Conservation (phyloP, 2,329 filamentous ascomycete genomes). For the Venturia aucupariae region DNA sequence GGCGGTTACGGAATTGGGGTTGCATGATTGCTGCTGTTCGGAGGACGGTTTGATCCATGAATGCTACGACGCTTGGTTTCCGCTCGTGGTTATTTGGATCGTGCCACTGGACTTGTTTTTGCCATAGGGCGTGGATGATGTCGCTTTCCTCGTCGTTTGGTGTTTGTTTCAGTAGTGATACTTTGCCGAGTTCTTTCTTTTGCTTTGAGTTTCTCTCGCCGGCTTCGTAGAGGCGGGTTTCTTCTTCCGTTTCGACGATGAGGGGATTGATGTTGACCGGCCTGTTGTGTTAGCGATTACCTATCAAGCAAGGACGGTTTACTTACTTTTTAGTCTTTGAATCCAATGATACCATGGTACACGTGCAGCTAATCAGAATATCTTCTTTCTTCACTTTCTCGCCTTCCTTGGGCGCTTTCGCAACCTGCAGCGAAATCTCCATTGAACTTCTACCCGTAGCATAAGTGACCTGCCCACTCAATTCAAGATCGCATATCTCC, state of each 20-base stretch:
- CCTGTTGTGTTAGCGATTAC: constrained; percentile 25
- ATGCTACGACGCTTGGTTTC: constrained; percentile 48
- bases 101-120: constrained; percentile 55
- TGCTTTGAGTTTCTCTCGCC: constrained; percentile 58
- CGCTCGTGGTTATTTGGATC: constrained; percentile 46
- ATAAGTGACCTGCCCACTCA: constrained; percentile 61
- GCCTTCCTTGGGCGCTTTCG: constrained; percentile 53
- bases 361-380: constrained; percentile 60
- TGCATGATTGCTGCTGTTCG: constrained; percentile 66
- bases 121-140: constrained; percentile 66
- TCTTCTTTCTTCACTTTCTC: constrained; percentile 49
- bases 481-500: constrained; percentile 69
- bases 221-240: constrained; percentile 52
- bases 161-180: constrained; percentile 54
- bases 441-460: constrained; percentile 64
- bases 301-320: background rate
- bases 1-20: constrained; percentile 59
- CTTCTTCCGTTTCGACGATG: constrained; percentile 53
- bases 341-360: constrained; percentile 69
- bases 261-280: constrained; percentile 54
- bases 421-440: constrained; percentile 65
- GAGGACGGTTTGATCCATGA: constrained; percentile 55
- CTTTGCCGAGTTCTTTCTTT: constrained; percentile 54
- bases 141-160: constrained; percentile 64
- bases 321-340: constrained; percentile 53